Evolutionary conservation across 257 asterid species (phyloP).

Genomic region (Solanum corneliomulleri): DNA sequence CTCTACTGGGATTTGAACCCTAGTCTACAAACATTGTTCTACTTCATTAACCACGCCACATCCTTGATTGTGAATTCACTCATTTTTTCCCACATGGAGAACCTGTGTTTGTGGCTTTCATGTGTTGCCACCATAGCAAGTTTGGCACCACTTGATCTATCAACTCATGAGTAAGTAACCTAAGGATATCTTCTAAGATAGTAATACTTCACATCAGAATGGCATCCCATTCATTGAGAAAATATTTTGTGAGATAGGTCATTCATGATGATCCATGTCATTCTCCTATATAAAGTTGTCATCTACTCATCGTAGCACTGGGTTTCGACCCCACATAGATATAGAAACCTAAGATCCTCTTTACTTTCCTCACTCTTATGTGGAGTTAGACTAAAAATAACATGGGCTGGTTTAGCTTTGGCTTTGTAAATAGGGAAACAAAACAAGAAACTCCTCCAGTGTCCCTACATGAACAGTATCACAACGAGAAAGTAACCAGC

Average conservation of each 20-base stretch:
- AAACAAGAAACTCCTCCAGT: background rate
- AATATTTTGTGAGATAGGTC: background rate
- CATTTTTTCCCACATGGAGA: background rate
- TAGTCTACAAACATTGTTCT: background rate
- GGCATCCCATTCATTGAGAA: background rate
- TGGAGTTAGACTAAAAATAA: background rate
- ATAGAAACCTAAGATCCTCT: background rate
- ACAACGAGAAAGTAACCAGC: background rate
- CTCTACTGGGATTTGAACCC: background rate
- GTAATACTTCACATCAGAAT: background rate
- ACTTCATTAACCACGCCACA: background rate
- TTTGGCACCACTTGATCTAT: background rate
- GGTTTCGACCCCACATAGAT: background rate
- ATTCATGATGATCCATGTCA: background rate
- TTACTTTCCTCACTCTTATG: background rate
- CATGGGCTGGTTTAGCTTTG: background rate
- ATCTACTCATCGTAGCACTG: background rate
- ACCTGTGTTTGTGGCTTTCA: background rate
- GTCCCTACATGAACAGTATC: background rate
- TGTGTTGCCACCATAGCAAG: background rate
- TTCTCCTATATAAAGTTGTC: background rate
- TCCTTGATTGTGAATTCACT: background rate
- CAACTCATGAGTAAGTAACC: background rate
- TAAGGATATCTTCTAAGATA: background rate
- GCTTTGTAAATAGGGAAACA: background rate